A percentile compares a stretch with the other conserved stretches of the same genome.
Evolutionary conservation across 2,329 filamentous ascomycete genomes (phyloP).

Genomic region (Alternaria triticimaculans): DNA sequence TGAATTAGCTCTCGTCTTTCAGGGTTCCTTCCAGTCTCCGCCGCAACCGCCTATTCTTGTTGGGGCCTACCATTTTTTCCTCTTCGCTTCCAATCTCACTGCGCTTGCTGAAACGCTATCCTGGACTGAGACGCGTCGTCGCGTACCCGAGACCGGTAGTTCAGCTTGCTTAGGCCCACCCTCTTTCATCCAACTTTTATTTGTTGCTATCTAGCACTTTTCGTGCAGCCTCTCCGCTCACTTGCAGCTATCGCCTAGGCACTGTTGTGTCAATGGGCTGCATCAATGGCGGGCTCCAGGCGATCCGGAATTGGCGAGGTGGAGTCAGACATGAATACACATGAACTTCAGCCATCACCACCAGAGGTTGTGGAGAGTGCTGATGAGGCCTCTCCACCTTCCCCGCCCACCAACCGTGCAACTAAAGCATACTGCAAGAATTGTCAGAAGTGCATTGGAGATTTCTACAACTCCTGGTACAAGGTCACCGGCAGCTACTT

Average conservation of each 20-base stretch:
- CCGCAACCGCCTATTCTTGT: neutral
- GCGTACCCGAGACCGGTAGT: neutral
- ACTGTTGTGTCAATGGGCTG: conserved; percentile 1
- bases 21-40: neutral
- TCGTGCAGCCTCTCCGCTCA: conserved; percentile 5
- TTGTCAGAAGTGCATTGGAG: conserved; percentile 38
- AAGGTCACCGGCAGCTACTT: conserved; percentile 45
- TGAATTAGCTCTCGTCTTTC: conserved; percentile 13
- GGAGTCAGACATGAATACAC: conserved; percentile 6
- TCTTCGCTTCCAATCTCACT: conserved; percentile 6
- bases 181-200: neutral
- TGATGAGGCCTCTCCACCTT: conserved; percentile 19
- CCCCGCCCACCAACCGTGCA: conserved; percentile 25
- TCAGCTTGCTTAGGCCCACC: neutral
- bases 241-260: neutral
- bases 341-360: conserved; percentile 18
- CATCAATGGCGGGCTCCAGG: neutral
- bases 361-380: conserved; percentile 16
- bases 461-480: conserved; percentile 49
- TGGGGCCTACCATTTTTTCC: neutral
- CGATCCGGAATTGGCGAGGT: conserved; percentile 3
- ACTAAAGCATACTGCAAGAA: conserved; percentile 39
- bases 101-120: neutral
- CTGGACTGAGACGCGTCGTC: neutral
- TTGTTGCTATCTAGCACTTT: neutral